Conservation (phyloP, 1,284 basidiomycete genomes). For the Sutorius eximius region DNA sequence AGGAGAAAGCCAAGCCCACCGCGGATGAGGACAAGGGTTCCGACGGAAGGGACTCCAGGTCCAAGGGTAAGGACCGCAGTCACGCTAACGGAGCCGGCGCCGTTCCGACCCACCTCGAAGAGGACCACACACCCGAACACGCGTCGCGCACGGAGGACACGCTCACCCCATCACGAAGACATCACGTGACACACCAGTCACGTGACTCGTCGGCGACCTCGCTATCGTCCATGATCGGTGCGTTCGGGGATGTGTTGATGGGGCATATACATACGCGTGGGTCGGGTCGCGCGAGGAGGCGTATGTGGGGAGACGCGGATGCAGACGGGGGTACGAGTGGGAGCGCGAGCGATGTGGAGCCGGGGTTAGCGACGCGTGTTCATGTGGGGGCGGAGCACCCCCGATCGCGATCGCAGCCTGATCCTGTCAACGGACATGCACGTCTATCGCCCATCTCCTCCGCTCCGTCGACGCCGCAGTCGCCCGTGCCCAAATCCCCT, state of each 20-base stretch:
- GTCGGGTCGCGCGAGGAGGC: neutral
- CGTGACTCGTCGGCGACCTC: constrained; percentile 22
- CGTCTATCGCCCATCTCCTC: neutral
- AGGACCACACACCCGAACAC: neutral
- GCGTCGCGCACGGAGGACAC: neutral
- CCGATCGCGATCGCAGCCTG: constrained; percentile 1
- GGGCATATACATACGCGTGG: constrained; percentile 13
- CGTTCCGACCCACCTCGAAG: neutral
- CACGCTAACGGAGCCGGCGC: neutral
- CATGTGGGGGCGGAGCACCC: constrained; percentile 5
- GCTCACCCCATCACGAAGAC: too few relatives aligned
- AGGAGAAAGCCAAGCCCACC: neutral
- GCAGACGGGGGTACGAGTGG: too few relatives aligned
- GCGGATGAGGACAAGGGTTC: neutral
- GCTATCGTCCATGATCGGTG: constrained; percentile 40
- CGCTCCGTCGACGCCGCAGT: neutral
- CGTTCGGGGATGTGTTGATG: constrained; percentile 44
- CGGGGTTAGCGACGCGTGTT: constrained; percentile 4
- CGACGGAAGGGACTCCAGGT: neutral
- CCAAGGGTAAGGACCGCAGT: constrained; percentile 8
- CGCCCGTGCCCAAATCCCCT: neutral
- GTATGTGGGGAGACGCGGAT: neutral
- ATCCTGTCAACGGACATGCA: neutral
- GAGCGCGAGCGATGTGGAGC: constrained; percentile 13
- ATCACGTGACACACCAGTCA: constrained; percentile 9